A percentile compares a stretch with the other conserved stretches of the same genome.
These are phyloP conservation scores for Coemansia sp. DNA, from an alignment of 192 early-diverging fungal genomes.

Conservation along the genomic window DNA sequence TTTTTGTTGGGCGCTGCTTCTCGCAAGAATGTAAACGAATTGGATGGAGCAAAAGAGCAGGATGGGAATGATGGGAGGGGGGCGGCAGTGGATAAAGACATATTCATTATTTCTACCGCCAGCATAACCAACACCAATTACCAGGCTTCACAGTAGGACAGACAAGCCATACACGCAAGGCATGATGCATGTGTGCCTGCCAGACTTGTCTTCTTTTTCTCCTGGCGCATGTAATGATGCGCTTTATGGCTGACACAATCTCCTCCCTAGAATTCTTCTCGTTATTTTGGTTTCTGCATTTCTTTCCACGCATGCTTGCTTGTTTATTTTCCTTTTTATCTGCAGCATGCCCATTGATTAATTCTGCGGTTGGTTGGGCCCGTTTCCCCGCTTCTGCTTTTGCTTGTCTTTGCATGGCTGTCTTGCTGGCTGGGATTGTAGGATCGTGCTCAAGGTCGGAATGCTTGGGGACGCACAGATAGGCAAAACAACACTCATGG, in stretches of 20 bases:
- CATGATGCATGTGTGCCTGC: too few species aligned
- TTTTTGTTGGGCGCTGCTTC: background rate
- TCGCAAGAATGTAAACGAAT: background rate
- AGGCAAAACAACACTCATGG: conserved; percentile 95
- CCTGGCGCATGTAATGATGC: too few species aligned
- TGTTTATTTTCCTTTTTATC: background rate
- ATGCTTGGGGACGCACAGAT: conserved; percentile 97
- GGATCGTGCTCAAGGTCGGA: conserved; percentile 88
- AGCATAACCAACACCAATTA: too few species aligned
- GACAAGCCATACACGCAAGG: too few species aligned
- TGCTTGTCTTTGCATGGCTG: background rate
- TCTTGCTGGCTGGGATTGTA: conserved; percentile 12
- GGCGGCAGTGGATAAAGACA: background rate
- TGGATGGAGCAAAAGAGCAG: background rate
- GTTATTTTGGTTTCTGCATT: background rate
- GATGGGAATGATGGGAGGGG: background rate
- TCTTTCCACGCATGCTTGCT: background rate
- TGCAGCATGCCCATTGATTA: background rate
- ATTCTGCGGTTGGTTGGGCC: background rate
- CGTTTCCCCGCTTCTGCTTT: background rate
- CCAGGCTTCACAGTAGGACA: too few species aligned
- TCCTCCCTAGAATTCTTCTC: background rate
- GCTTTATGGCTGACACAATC: too few species aligned
- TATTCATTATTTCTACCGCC: background rate
- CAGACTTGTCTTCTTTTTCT: too few species aligned